Evolutionary conservation across 106 monocot genomes (phyloP), one percentile per base, ranked within the genome.

Genomic region (Amphibolis antarctica): DNA sequence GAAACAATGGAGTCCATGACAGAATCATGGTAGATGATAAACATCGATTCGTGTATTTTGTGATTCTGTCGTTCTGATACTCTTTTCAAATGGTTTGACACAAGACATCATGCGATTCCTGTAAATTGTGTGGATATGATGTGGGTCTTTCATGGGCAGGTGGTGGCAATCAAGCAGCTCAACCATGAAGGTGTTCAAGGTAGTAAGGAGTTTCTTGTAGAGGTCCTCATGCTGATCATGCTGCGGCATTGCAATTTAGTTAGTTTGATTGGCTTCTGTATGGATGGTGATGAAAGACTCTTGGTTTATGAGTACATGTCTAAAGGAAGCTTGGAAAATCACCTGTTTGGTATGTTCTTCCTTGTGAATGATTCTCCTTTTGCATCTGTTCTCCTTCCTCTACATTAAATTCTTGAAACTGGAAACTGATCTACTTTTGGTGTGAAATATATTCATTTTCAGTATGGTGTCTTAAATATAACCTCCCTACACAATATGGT

Each of bases 291-390:
- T 50, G 82, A 92, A 74, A 79, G 84, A 66, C 63, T 85, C 11
- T 52, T 92, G 31, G 78, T 84, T 21, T 92, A 92, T 50, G 92
- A 92, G 74, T 92, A 77, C 76, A 92, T 92, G 92, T 75, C 88
- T 0, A 46, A 80, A 66, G 92, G 88, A 20, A 92, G 92, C 77
- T 76, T 92, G 75, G 92, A 85, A 58, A 79, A 85, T 19, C 87
- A 85, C 64, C 59, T 92, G 19, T 92, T 92, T 63, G 73, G 92
- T 88, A 74, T 66, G 67, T 18, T 47, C 2, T 17, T 28, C 14
- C 26, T 17, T 14, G 1, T 20, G 9, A n/a, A 53, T 23, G 22
- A 53, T 50, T n/a, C 36, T 36, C 36, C 36, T 36, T 36, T 36
- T 7, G 2, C 7, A 7, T 36, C 36, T 36, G 7, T 15, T 48